Conservation (phyloP, 1,139 yeast species). For the Petasospora rhodanensis region DNA sequence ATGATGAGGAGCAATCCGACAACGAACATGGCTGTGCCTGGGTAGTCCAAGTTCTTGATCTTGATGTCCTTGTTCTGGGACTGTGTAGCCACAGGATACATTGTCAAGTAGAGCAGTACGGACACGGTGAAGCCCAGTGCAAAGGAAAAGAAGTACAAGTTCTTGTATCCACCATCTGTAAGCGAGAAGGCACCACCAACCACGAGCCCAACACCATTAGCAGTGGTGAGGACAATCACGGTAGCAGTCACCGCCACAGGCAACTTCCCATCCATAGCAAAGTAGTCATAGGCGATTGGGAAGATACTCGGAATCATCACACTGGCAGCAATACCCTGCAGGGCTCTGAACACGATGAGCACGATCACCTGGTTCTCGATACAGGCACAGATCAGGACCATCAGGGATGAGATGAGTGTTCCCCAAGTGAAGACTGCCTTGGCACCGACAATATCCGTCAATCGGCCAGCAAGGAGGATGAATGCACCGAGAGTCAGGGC, state of each 20-base stretch:
- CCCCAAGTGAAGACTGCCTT: slow-evolving; percentile 27
- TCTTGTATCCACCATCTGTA: slow-evolving; percentile 30
- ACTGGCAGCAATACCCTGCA: slow-evolving; percentile 37
- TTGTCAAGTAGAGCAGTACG: slow-evolving; percentile 18
- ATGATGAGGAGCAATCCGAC: slow-evolving; percentile 29
- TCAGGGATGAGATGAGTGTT: slow-evolving; percentile 21
- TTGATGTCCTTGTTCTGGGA: slow-evolving; percentile 14
- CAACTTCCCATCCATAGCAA: slow-evolving; percentile 3
- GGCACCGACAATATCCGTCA: slow-evolving; percentile 34
- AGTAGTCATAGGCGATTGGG: slow-evolving; percentile 30
- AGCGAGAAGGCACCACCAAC: slow-evolving; percentile 36
- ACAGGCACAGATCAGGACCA: slow-evolving; percentile 30
- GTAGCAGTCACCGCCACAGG: slow-evolving; percentile 6
- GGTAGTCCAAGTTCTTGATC: slow-evolving; percentile 26
- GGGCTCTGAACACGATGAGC: slow-evolving; percentile 33
- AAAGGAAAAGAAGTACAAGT: slow-evolving; percentile 30
- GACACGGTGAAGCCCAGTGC: slow-evolving; percentile 18
- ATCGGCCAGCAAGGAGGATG: slow-evolving; percentile 14
- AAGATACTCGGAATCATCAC: slow-evolving; percentile 30
- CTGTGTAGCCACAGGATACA: slow-evolving; percentile 18
- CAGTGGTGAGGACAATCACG: slow-evolving; percentile 24
- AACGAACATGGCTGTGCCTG: slow-evolving; percentile 27
- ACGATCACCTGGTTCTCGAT: slow-evolving; percentile 27
- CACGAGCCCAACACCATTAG: slow-evolving; percentile 31
- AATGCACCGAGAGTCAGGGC: slow-evolving; percentile 33